Evolutionary conservation across 345 rosid species (phyloP), one percentile per base, ranked within the genome.

Genomic region (Eucalyptus camaldulensis): DNA sequence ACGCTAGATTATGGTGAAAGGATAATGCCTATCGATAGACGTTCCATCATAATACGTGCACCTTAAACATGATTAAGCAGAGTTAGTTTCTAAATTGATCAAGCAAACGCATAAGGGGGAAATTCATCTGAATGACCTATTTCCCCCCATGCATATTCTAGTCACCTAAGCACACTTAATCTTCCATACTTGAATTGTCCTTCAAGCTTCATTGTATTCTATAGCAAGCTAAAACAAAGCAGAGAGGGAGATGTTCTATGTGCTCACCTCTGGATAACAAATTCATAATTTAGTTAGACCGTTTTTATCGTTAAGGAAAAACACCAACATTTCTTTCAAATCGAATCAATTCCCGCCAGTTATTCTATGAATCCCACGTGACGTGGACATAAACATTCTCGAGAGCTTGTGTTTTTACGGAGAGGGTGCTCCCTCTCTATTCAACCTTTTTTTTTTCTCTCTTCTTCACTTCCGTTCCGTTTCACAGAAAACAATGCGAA

Each of bases 61-160:
- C 27, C 93, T 94, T 88, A 93, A 90, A 92, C 92, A 89, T 19
- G 22, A 45, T 44, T 31, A 51, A 40, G 65, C 24, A 37, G 83
- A 8, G 3, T 72, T 19, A 37, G 10, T 72, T 37, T 37, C 45
- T 72, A 21, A 37, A 37, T 19, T 37, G 83, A 37, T 37, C 45
- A 19, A 72, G 81, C 45, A 37, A 72, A 72, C 27, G 80, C 76
- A n/a, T 7, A n/a, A 65, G 76, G 31, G 19, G 37, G 21, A 65
- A 65, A 65, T 15, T 67, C 80, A 67, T 67, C 80, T 65, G 37
- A 65, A 65, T n/a, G 76, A n/a, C 19, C 76, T 65, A 7, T 65
- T n/a, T n/a, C 17, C 17, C 5, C 37, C 72, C n/a, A 7, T 29
- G 72, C 17, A 62, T n/a, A 62, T 29, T 13, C 17, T 62, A 62